A percentile compares a stretch with the other conserved stretches of the same genome.
Evolutionary conservation across 73 alveolate species (phyloP).

Genomic region (Effrenium voratum): DNA sequence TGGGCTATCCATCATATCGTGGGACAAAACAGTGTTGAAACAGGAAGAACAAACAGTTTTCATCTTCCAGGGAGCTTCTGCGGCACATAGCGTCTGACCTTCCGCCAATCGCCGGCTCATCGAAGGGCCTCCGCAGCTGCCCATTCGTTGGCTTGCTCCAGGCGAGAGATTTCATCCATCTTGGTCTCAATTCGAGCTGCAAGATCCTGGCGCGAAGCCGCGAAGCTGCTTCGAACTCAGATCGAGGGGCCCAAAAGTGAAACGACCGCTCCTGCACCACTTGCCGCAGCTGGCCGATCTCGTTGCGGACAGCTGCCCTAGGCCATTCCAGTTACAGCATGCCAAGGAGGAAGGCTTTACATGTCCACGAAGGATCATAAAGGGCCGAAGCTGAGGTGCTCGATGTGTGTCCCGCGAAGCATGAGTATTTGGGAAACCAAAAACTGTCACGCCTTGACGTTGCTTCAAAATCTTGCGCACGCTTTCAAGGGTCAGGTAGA

Average conservation of each 20-base stretch:
- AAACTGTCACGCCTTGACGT: no score
- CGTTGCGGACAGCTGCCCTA: conserved; percentile 73
- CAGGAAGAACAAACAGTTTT: neutral
- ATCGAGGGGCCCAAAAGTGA: neutral
- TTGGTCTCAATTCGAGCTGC: conserved; percentile 49
- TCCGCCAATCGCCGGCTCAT: neutral
- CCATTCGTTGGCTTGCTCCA: conserved; percentile 61
- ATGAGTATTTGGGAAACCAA: no score
- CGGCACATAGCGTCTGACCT: neutral
- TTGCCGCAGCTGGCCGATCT: conserved; percentile 86
- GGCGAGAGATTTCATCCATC: conserved; percentile 15
- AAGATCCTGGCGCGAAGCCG: neutral
- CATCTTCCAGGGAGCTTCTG: neutral
- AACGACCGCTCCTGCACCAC: conserved; percentile 49
- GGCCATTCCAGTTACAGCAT: no score
- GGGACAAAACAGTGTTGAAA: neutral
- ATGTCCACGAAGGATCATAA: no score
- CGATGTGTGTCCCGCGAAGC: no score
- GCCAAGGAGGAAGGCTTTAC: no score
- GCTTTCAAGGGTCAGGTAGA: no score
- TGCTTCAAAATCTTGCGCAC: no score
- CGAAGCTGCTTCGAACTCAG: neutral
- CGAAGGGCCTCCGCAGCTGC: conserved; percentile 29
- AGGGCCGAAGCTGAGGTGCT: no score
- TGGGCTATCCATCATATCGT: neutral